Base-by-base conservation (phyloP, 345 rosid genomes). In the Gossypium raimondii region DNA sequence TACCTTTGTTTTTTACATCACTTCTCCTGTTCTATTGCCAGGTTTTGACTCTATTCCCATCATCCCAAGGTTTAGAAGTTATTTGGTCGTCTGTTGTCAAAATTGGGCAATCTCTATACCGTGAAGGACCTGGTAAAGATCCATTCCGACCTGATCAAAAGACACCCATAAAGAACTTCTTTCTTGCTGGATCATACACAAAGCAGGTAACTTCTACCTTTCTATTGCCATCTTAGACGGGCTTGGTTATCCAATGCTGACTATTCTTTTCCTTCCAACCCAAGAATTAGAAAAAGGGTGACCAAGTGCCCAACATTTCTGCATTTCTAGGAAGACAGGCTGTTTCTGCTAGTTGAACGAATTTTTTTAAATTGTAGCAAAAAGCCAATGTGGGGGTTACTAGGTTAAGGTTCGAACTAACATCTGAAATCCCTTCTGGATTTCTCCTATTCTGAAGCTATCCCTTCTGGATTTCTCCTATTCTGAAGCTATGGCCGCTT, bases 71-170 rank as follows among this genome's bases (percentile, higher is more conserved):
- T 55, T 80, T 95, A 73, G 91, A 90, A 83, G 82, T 95, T 51
- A 87, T 73, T 7, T 93, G 99, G 99, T 90, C 98, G 67, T 93
- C 98, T 0, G 99, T 95, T 44, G 99, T 93, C 57, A 95, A 95
- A 80, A 90, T 93, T 7, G 94, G 91, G 45, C 98, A 95, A 81
- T 93, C 99, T 38, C 77, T 95, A 56, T 95, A 95, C 60, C 98
- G 98, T 0, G 99, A 95, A 79, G 98, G 89, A 74, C 96, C 96
- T 0, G 98, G 98, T 6, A 90, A 91, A 83, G 99, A 93, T 83
- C 99, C 99, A 66, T 91, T 91, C 81, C 80, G 99, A 75, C 99
- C 99, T 2, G 94, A 95, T 85, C 97, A 95, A 77, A 95, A 82
- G 85, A 92, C 99, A 2, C 99, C 98, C 0, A 77, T 95, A 45